Evolutionary conservation across 495 filamentous ascomycete species (phyloP).

Genomic region (Aspergillus carlsbadensis): DNA sequence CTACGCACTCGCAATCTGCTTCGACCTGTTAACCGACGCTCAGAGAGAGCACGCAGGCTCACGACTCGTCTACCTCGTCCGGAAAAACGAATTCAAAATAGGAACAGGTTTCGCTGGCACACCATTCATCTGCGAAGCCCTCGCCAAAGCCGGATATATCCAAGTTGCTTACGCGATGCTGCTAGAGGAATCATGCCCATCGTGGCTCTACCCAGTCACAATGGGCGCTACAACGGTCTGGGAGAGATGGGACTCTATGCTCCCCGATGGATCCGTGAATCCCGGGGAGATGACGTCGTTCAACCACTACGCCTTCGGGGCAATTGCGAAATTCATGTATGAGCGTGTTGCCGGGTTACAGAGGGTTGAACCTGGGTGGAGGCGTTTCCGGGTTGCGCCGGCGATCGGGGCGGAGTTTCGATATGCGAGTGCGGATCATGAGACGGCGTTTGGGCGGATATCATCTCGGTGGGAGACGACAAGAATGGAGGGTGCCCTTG

Average conservation of each 20-base stretch:
- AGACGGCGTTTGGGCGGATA: neutral
- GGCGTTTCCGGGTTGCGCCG: constrained; percentile 20
- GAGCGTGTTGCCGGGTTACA: constrained; percentile 25
- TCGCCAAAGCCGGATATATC: constrained; percentile 36
- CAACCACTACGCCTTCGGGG: constrained; percentile 51
- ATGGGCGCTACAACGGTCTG: constrained; percentile 55
- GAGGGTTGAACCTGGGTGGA: constrained; percentile 27
- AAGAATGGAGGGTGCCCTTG: neutral
- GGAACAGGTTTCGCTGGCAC: constrained; percentile 57
- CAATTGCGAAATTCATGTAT: constrained; percentile 33
- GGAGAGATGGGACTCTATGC: constrained; percentile 58
- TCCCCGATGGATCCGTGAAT: constrained; percentile 51
- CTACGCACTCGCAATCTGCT: constrained; percentile 42
- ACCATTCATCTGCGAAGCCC: constrained; percentile 43
- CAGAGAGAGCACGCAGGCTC: constrained; percentile 30
- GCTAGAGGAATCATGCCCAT: constrained; percentile 39
- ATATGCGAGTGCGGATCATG: neutral
- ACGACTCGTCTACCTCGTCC: constrained; percentile 38
- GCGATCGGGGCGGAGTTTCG: neutral
- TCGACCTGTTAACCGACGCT: constrained; percentile 37
- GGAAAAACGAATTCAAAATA: constrained; percentile 38
- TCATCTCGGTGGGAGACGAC: neutral
- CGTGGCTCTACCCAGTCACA: constrained; percentile 52
- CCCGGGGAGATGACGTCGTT: constrained; percentile 56
- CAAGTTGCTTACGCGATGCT: constrained; percentile 39